phyloP scores from a whole-genome alignment of 306 rosid species.

The Malus orientalis region DNA sequence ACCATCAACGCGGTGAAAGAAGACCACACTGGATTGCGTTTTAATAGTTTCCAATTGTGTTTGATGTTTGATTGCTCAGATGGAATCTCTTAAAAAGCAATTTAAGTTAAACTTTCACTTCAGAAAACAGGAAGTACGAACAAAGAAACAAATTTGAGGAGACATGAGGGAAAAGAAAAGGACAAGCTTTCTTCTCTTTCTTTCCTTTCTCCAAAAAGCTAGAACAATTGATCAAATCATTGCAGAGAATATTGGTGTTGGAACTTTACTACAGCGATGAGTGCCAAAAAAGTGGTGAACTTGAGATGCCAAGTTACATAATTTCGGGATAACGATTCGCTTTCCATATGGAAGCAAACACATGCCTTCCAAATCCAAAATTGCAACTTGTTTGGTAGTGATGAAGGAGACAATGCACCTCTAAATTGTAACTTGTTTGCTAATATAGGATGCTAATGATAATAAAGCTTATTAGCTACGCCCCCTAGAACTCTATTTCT shows the following conservation, averaged over 20 bases:
- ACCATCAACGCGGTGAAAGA: background rate
- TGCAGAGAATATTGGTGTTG: background rate
- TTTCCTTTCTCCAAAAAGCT: background rate
- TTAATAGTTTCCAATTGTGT: background rate
- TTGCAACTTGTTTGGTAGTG: background rate
- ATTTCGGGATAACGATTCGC: background rate
- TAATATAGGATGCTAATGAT: too few species aligned
- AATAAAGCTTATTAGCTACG: too few species aligned
- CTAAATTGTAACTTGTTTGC: too few species aligned
- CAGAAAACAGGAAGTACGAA: background rate
- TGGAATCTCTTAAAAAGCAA: background rate
- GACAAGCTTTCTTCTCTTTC: background rate
- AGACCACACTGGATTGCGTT: background rate
- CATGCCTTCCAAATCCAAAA: background rate
- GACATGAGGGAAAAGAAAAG: background rate
- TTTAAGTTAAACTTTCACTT: background rate
- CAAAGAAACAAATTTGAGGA: background rate
- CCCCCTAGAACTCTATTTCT: too few species aligned
- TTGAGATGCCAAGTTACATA: background rate
- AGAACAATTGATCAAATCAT: background rate
- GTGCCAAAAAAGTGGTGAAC: too few species aligned
- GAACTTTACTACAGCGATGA: constrained; percentile 1
- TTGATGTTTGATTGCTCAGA: background rate
- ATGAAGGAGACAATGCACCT: background rate
- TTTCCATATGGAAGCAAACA: background rate